A percentile compares a stretch with the other conserved stretches of the same genome.
phyloP scores from a whole-genome alignment of 2,329 filamentous ascomycete genomes.

The Diaporthe nobilis region DNA sequence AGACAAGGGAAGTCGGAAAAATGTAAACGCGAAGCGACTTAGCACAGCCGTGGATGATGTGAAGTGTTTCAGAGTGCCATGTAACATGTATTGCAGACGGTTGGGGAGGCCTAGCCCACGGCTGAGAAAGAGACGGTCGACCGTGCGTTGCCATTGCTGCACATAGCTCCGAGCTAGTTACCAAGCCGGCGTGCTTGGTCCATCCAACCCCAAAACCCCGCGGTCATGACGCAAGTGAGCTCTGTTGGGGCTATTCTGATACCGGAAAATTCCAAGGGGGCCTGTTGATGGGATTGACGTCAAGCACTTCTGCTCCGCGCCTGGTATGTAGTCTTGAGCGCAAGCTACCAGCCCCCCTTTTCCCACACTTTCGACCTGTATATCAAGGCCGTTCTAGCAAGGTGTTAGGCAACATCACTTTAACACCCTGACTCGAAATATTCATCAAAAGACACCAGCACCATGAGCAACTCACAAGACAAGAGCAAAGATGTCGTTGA shows the following conservation, averaged over 20 bases:
- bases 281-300: neutral
- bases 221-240: neutral
- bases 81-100: neutral
- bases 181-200: neutral
- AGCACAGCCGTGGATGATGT: neutral
- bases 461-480: neutral
- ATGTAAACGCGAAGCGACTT: neutral
- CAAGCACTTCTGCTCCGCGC: neutral
- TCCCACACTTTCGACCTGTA: neutral
- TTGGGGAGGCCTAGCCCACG: neutral
- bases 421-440: accelerated
- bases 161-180: neutral
- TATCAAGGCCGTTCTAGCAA: too few relatives aligned
- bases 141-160: constrained; percentile 17
- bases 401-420: too few relatives aligned
- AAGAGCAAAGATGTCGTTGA: neutral
- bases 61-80: neutral
- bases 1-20: neutral
- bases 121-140: neutral
- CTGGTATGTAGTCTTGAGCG: neutral
- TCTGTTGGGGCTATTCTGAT: neutral
- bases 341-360: neutral
- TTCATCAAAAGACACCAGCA: neutral
- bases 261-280: neutral
- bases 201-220: neutral